Evolutionary conservation across 441 rosid species (phyloP).

Genomic region (Bruguiera hainesii): DNA sequence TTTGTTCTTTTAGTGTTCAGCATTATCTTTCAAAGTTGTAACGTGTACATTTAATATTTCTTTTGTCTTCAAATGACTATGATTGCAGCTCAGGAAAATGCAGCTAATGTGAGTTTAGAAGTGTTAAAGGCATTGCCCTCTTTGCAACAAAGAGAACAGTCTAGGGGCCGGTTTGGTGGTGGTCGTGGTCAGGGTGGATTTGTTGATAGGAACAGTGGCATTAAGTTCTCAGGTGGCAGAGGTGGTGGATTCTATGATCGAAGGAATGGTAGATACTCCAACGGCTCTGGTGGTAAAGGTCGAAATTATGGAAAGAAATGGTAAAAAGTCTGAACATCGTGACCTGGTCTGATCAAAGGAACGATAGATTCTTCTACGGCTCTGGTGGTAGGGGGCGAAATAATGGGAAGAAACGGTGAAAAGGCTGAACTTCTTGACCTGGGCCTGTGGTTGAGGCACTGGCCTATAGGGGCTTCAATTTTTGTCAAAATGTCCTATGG

Average conservation of each 20-base stretch:
- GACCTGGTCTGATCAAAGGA: constrained; percentile 28
- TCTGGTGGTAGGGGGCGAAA: constrained; percentile 35
- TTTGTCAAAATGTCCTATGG: too few relatives aligned
- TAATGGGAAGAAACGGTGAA: constrained; percentile 39
- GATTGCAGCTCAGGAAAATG: constrained; percentile 58
- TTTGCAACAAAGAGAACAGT: constrained; percentile 66
- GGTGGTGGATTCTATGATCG: constrained; percentile 20
- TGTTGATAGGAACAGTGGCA: constrained; percentile 32
- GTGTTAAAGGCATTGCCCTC: constrained; percentile 64
- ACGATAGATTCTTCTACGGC: constrained; percentile 34
- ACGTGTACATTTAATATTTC: not conserved
- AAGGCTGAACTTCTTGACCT: not conserved
- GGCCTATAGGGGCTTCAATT: not conserved
- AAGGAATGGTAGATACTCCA: constrained; percentile 37
- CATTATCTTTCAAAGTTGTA: too few relatives aligned
- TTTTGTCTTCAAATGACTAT: not conserved
- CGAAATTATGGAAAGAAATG: constrained; percentile 32
- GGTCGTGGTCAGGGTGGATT: constrained; percentile 40
- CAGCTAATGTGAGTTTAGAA: constrained; percentile 59
- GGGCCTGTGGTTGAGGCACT: too few relatives aligned
- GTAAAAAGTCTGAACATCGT: constrained; percentile 25
- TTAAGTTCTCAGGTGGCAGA: constrained; percentile 41
- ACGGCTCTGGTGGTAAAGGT: constrained; percentile 35
- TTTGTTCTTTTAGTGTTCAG: not conserved
- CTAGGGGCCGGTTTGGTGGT: constrained; percentile 59